Evolutionary conservation across 768 basidiomycete species (phyloP), one percentile per base, ranked within the genome.

Genomic region (Rhodotorula toruloides): DNA sequence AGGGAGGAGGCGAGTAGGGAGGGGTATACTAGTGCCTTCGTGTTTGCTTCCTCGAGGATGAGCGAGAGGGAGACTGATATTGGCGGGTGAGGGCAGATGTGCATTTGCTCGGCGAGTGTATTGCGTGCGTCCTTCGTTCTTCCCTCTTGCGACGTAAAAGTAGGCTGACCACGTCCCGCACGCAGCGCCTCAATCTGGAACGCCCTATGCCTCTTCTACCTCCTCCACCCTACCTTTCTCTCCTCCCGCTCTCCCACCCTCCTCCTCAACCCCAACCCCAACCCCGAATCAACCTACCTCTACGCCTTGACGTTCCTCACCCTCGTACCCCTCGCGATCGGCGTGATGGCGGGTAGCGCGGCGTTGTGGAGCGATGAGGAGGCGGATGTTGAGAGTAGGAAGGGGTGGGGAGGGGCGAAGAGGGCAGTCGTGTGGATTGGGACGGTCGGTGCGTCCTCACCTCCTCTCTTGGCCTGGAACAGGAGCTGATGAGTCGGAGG

Each of bases 191-290:
- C 47, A 4, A 7, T 49, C 17, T 58, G 47, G 47, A 58, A 58
- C 58, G 47, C 58, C 47, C 9, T 21, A 19, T 58, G 47, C 58
- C 37, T 49, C 36, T 7, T 12, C 36, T 58, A 58, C 58, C 47
- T 58, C 58, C 17, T 29, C 42, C 42, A 4, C 42, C 17, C 6
- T 5, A 19, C 42, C 37, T 37, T 21, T 11, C 49, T 8, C 57
- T 32, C 19, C 12, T 32, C 7, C 44, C 43, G 17, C 42, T 11
- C 13, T 25, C 14, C 42, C 39, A 4, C 25, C 34, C 34, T 25
- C 3, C 32, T 3, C 22, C 9, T 37, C 32, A 3, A 31, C 22
- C 46, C 34, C 34, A 32, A n/a, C 2, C n/a, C 37, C n/a, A 29
- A 40, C 11, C 40, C 40, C 40, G 40, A 17, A 10, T 19, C 17